phyloP scores from a whole-genome alignment of 768 basidiomycete genomes.

The Gloeophyllum trabeum region DNA sequence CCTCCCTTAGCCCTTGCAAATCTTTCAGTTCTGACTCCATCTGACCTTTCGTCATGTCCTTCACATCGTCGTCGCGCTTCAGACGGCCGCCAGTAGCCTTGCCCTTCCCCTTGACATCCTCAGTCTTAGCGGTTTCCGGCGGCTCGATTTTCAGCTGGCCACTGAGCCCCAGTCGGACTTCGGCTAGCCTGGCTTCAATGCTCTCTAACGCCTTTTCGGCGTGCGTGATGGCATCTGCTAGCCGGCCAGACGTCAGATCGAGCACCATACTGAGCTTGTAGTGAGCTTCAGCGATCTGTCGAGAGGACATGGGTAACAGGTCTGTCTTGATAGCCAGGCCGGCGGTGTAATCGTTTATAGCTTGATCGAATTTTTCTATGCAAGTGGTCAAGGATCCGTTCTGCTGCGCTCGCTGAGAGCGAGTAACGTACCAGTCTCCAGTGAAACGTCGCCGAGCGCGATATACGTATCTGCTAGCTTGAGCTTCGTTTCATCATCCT shows the following conservation, averaged over 20 bases:
- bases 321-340: conserved; percentile 64
- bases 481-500: conserved; percentile 53
- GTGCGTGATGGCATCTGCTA: conserved; percentile 72
- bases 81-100: conserved; percentile 21
- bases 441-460: conserved; percentile 87
- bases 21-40: conserved; percentile 77
- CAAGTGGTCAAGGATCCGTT: neutral
- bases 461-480: conserved; percentile 90
- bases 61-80: conserved; percentile 41
- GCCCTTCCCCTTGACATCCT: conserved; percentile 57
- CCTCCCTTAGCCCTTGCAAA: conserved; percentile 60
- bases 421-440: conserved; percentile 73
- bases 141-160: conserved; percentile 24
- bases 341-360: conserved; percentile 76
- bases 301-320: conserved; percentile 77
- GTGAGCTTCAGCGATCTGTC: conserved; percentile 89
- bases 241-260: conserved; percentile 78
- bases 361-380: conserved; percentile 92
- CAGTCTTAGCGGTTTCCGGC: conserved; percentile 9
- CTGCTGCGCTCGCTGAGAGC: neutral
- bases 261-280: conserved; percentile 92
- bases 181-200: conserved; percentile 56
- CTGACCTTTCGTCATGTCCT: conserved; percentile 61
- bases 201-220: conserved; percentile 74
- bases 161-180: conserved; percentile 37